phyloP scores from a whole-genome alignment of 1,284 basidiomycete species.

The Phlebopus sp. region DNA sequence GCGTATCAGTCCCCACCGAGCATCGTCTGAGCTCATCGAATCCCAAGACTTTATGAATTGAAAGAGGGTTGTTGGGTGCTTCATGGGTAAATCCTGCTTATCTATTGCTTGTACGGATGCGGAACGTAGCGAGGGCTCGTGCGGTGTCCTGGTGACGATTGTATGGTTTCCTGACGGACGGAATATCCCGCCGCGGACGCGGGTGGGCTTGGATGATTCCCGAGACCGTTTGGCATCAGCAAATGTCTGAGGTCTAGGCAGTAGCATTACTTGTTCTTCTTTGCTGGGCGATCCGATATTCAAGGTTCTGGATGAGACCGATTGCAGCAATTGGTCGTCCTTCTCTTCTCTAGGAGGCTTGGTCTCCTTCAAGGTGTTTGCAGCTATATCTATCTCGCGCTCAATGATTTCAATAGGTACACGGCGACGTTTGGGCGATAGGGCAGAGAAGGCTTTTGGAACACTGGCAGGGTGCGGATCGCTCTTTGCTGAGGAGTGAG shows the following conservation, averaged over 20 bases:
- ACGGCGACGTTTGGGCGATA: conserved; percentile 47
- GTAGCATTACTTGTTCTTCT: too few species aligned
- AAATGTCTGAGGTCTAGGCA: conserved; percentile 43
- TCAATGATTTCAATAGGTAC: conserved; percentile 72
- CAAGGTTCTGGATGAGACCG: conserved; percentile 28
- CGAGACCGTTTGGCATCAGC: conserved; percentile 54
- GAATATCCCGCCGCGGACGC: conserved; percentile 61
- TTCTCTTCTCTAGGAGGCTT: not conserved
- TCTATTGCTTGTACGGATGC: conserved; percentile 6
- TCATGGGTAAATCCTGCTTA: conserved; percentile 9
- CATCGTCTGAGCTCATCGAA: conserved; percentile 32
- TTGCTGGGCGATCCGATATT: conserved; percentile 7
- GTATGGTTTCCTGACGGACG: conserved; percentile 50
- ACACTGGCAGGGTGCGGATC: conserved; percentile 11
- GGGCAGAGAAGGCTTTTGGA: conserved; percentile 5
- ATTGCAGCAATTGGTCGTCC: conserved; percentile 21
- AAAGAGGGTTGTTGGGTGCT: conserved; percentile 49
- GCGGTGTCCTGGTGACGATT: conserved; percentile 33
- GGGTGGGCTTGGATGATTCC: conserved; percentile 39
- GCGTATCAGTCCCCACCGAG: conserved; percentile 52
- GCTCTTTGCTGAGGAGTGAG: conserved; percentile 16
- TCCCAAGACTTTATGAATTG: conserved; percentile 59
- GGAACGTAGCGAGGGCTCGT: conserved; percentile 6
- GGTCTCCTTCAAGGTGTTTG: not conserved
- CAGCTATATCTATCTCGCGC: conserved; percentile 13